These are phyloP conservation scores for Acacia pycnantha DNA, from an alignment of 331 rosid genomes.

Conservation along the genomic window DNA sequence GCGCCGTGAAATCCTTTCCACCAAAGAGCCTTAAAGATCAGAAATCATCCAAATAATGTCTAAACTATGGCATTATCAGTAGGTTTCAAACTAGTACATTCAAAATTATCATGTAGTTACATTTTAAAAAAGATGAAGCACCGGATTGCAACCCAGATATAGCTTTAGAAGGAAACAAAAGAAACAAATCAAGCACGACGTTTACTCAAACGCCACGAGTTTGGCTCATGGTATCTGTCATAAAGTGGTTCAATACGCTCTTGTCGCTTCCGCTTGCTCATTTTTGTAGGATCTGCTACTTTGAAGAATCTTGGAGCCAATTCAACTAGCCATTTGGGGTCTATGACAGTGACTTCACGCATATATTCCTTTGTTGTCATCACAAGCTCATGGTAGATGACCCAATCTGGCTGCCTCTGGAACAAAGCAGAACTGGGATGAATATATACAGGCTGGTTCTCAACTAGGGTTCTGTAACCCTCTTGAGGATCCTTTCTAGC, in stretches of 20 bases:
- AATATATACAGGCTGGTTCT: conserved; percentile 91
- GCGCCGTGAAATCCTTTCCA: neutral
- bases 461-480: conserved; percentile 89
- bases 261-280: conserved; percentile 95
- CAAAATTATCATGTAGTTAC: neutral
- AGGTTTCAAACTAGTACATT: neutral
- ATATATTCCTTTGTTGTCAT: conserved; percentile 94
- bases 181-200: conserved; percentile 66
- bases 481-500: conserved; percentile 92
- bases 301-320: conserved; percentile 88
- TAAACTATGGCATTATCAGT: conserved; percentile 2
- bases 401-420: conserved; percentile 95
- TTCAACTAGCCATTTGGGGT: conserved; percentile 97
- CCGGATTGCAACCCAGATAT: neutral
- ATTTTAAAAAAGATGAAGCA: conserved; percentile 15
- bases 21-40: neutral
- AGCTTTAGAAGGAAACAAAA: conserved; percentile 14
- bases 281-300: conserved; percentile 88
- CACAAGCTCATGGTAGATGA: conserved; percentile 92
- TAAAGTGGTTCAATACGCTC: conserved; percentile 90
- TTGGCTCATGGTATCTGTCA: conserved; percentile 94
- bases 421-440: conserved; percentile 93
- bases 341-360: conserved; percentile 91
- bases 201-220: conserved; percentile 93
- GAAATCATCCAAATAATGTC: neutral